Evolutionary conservation across 1,139 yeast species (phyloP).

Genomic region (Pichia sp.): DNA sequence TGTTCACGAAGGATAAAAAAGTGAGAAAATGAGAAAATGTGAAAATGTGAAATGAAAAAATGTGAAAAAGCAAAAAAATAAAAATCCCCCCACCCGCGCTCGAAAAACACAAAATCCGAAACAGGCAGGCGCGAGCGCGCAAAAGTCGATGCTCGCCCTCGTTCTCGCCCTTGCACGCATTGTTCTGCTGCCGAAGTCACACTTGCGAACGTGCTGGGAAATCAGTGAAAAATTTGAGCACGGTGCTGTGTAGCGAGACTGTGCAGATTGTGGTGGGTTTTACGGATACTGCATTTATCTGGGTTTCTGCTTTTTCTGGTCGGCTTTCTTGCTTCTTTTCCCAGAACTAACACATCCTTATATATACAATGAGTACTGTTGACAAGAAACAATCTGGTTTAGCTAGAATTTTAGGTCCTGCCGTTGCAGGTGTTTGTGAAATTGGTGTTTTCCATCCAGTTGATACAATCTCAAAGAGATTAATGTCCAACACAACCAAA

Average conservation of each 20-base stretch:
- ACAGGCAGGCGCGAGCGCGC: background rate
- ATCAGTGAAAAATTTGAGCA: no score
- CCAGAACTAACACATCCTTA: no score
- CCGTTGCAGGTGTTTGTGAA: constrained; percentile 95
- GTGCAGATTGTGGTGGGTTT: no score
- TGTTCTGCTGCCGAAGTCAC: no score
- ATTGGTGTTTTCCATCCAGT: constrained; percentile 98
- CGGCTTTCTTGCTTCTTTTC: no score
- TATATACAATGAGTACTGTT: constrained; percentile 25
- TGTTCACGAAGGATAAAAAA: no score
- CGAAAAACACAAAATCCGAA: background rate
- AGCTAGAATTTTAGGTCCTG: constrained; percentile 94
- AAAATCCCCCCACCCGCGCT: background rate
- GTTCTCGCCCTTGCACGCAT: no score
- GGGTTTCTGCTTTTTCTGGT: no score
- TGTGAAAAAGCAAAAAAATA: background rate
- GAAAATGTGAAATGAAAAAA: background rate
- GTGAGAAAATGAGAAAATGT: background rate
- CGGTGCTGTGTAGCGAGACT: no score
- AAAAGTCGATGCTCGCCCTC: no score
- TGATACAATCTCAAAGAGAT: constrained; percentile 94
- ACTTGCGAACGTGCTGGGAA: no score
- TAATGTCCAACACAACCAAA: constrained; percentile 88
- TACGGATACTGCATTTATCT: no score
- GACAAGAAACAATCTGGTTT: constrained; percentile 85